Evolutionary conservation across 768 basidiomycete species (phyloP).

Genomic region (Pisolithus tinctorius): DNA sequence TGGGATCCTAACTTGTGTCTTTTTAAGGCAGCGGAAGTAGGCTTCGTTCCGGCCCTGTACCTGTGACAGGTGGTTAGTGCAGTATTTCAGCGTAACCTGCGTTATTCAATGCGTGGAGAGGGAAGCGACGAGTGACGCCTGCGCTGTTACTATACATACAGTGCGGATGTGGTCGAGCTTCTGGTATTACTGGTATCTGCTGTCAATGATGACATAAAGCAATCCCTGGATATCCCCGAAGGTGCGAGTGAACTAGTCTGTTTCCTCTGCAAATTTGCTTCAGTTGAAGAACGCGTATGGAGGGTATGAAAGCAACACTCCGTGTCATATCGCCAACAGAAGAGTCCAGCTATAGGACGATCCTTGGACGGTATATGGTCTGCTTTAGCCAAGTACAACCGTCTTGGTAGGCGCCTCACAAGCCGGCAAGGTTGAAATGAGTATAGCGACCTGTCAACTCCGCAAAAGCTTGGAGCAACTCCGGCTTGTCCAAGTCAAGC

Average conservation of each 20-base stretch:
- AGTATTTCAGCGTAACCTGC: not conserved
- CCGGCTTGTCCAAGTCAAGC: slow-evolving; percentile 5
- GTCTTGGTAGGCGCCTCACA: slow-evolving; percentile 7
- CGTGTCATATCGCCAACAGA: slow-evolving; percentile 6
- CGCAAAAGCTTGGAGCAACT: slow-evolving; percentile 1
- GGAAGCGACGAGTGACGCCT: slow-evolving; percentile 1
- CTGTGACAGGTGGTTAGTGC: not conserved
- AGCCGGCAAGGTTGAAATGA: slow-evolving; percentile 3
- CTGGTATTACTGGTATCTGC: not conserved
- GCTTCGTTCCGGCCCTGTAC: not conserved
- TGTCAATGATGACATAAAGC: slow-evolving; percentile 2
- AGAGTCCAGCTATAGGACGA: slow-evolving; percentile 4
- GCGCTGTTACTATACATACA: slow-evolving; percentile 2
- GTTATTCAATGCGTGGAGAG: not conserved
- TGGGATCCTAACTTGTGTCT: slow-evolving; percentile 1
- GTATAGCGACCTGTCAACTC: slow-evolving; percentile 1
- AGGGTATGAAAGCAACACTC: not conserved
- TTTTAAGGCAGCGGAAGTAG: not conserved
- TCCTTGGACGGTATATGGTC: not conserved
- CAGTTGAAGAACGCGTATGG: not conserved
- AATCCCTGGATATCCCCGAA: slow-evolving; percentile 1
- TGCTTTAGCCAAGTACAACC: slow-evolving; percentile 2
- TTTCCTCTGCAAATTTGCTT: not conserved
- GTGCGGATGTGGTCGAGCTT: not conserved
- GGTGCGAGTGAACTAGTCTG: not conserved